These are phyloP conservation scores for Wickerhamomyces pijperi DNA, from an alignment of 805 yeast species.

Conservation along the genomic window DNA sequence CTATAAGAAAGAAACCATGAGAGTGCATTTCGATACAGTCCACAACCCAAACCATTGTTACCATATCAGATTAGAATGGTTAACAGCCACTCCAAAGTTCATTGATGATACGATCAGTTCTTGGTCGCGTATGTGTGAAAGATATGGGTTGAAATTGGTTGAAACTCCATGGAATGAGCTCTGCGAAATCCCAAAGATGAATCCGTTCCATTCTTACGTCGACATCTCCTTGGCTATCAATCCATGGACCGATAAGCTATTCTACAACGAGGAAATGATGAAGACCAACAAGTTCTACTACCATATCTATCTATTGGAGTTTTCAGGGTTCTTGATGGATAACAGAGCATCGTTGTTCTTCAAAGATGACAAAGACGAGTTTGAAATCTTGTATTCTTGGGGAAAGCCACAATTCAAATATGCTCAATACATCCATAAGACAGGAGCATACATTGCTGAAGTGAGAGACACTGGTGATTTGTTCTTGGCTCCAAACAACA, in stretches of 20 bases:
- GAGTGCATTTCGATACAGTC: constrained; percentile 82
- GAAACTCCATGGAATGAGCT: constrained; percentile 90
- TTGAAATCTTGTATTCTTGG: constrained; percentile 82
- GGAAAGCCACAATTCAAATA: constrained; percentile 74
- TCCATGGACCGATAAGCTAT: constrained; percentile 59
- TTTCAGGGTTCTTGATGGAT: constrained; percentile 70
- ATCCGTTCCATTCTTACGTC: constrained; percentile 84
- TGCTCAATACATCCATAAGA: constrained; percentile 81
- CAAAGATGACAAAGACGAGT: constrained; percentile 30
- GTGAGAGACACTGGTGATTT: constrained; percentile 68
- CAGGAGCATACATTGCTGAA: constrained; percentile 88
- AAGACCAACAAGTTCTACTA: constrained; percentile 54
- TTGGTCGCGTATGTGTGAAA: constrained; percentile 76
- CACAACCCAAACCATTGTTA: constrained; percentile 93
- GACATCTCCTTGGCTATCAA: constrained; percentile 53
- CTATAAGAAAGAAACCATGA: constrained; percentile 63
- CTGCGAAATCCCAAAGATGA: constrained; percentile 59
- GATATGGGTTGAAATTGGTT: constrained; percentile 71
- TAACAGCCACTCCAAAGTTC: constrained; percentile 76
- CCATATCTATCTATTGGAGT: constrained; percentile 62
- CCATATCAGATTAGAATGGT: constrained; percentile 88
- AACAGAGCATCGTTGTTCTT: constrained; percentile 63
- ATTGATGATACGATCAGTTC: constrained; percentile 68
- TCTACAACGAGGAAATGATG: constrained; percentile 29
- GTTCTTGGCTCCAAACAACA: constrained; percentile 78